phyloP scores from a whole-genome alignment of 306 rosid species.

The Spatholobus suberectus region DNA sequence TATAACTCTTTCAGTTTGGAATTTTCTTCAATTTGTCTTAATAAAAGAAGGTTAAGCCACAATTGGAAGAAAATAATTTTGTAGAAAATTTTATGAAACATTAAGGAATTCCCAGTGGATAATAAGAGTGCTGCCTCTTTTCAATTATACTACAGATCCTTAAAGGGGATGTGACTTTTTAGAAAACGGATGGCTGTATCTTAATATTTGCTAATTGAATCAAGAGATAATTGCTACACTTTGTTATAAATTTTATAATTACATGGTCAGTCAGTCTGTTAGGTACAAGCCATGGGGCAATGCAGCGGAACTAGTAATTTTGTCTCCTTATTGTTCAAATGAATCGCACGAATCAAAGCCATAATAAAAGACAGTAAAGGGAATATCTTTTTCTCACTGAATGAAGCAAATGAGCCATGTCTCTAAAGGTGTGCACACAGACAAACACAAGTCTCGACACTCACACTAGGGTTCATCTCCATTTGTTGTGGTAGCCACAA shows the following conservation, averaged over 20 bases:
- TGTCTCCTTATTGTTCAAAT: too few relatives aligned
- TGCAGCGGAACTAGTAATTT: too few relatives aligned
- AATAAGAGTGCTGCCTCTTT: not conserved
- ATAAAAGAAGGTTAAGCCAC: not conserved
- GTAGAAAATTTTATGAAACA: not conserved
- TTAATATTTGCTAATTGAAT: constrained; percentile 24
- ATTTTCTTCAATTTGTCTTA: constrained; percentile 31
- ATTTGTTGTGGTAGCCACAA: too few relatives aligned
- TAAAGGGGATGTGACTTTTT: constrained; percentile 3
- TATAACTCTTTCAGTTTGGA: constrained; percentile 25
- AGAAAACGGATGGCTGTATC: constrained; percentile 34
- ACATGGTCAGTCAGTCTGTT: too few relatives aligned
- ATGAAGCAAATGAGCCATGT: too few relatives aligned
- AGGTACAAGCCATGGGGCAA: too few relatives aligned
- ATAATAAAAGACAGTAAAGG: too few relatives aligned
- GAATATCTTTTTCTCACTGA: too few relatives aligned
- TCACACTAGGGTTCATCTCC: too few relatives aligned
- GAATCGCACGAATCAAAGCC: too few relatives aligned
- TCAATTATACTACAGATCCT: constrained; percentile 10
- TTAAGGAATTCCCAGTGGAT: constrained; percentile 24
- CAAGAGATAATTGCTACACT: constrained; percentile 22
- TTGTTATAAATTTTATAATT: not conserved
- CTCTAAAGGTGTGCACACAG: too few relatives aligned
- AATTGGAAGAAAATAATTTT: not conserved
- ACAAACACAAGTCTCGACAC: too few relatives aligned